A percentile compares a stretch with the other conserved stretches of the same genome.
phyloP scores from a whole-genome alignment of 2,329 filamentous ascomycete species.

The Fusarium sp. region DNA sequence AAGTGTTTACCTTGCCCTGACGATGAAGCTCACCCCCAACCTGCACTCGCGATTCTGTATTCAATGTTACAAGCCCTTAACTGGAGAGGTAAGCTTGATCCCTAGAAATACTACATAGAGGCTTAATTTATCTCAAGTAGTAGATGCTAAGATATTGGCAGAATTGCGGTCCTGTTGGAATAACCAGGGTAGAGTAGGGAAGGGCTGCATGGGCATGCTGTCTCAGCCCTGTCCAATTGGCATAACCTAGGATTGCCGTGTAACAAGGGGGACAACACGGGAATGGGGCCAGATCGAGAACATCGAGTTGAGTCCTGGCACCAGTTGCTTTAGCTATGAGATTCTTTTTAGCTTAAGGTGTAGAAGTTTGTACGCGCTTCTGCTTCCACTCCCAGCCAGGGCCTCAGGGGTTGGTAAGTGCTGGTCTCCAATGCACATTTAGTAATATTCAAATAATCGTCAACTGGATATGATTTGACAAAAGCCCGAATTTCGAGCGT shows the following conservation, averaged over 20 bases:
- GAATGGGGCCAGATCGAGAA: not conserved
- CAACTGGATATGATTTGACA: not conserved
- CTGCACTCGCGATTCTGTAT: too few relatives aligned
- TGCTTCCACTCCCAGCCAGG: not conserved
- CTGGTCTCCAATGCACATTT: not conserved
- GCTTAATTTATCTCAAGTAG: too few relatives aligned
- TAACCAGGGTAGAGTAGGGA: not conserved
- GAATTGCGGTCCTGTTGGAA: too few relatives aligned
- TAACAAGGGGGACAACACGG: not conserved
- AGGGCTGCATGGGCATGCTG: not conserved
- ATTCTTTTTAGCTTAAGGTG: not conserved
- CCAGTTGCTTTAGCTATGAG: not conserved
- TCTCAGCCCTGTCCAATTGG: not conserved
- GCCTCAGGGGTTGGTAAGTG: not conserved
- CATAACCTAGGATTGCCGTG: not conserved
- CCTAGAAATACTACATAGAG: too few relatives aligned
- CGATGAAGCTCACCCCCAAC: not conserved
- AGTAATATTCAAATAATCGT: not conserved
- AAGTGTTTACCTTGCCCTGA: not conserved
- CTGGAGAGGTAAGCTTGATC: not conserved
- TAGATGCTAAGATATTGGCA: too few relatives aligned
- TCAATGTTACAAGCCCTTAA: not conserved
- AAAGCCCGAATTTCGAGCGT: not conserved
- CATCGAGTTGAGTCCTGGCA: not conserved
- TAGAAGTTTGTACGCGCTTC: not conserved